Conservation (phyloP, 169 alveolate species). For the Cystoisospora suis region DNA sequence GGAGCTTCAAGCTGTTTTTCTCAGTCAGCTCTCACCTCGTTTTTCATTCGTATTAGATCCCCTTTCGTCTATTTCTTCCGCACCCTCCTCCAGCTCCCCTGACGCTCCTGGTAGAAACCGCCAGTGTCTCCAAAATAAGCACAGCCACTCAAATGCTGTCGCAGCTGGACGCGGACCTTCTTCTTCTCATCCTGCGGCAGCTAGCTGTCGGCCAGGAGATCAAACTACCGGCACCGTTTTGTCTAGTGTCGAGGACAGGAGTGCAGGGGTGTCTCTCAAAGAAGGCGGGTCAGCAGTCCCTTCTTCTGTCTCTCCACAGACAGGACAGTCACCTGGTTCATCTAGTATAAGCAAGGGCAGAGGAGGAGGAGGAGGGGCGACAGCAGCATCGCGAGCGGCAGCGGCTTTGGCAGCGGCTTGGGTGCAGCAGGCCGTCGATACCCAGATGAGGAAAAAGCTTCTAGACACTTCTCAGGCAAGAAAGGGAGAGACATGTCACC, state of each 20-base stretch:
- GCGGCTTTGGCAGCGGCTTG: background rate
- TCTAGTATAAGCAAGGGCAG: background rate
- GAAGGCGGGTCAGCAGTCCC: too few species aligned
- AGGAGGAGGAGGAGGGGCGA: background rate
- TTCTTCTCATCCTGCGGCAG: background rate
- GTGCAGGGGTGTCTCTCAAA: too few species aligned
- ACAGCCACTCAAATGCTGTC: background rate
- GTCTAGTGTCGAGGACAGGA: too few species aligned
- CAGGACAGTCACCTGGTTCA: too few species aligned
- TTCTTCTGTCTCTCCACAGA: background rate
- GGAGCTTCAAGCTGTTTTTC: conserved; percentile 16
- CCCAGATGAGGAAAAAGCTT: background rate
- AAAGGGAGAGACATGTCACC: too few species aligned
- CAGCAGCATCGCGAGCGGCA: background rate
- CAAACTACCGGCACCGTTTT: too few species aligned
- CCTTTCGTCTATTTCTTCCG: background rate
- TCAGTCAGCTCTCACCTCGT: background rate
- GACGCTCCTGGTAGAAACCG: too few species aligned
- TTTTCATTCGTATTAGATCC: background rate
- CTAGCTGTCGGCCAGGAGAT: too few species aligned
- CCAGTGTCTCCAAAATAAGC: too few species aligned
- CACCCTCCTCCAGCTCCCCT: background rate
- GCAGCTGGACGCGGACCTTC: background rate
- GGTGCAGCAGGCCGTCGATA: conserved; percentile 22
- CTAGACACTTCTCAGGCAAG: conserved; percentile 1